Percentiles rank a stretch among this genome's conserved stretches.
phyloP scores from a whole-genome alignment of 2,329 filamentous ascomycete species.

The Cercospora canescens region DNA sequence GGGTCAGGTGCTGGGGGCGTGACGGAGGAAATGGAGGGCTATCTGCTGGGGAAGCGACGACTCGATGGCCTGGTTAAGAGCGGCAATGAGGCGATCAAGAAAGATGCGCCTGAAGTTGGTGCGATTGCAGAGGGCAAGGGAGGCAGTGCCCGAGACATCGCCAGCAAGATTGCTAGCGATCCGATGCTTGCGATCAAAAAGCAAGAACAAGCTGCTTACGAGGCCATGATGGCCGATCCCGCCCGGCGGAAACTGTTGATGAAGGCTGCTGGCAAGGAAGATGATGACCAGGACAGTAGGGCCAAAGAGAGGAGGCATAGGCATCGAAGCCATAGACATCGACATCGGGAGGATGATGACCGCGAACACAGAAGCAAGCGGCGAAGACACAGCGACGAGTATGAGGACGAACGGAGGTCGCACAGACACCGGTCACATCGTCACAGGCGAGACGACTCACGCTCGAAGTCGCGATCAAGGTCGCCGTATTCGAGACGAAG shows the following conservation, averaged over 20 bases:
- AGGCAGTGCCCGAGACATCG: constrained; percentile 75
- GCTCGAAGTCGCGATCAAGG: constrained; percentile 26
- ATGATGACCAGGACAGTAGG: constrained; percentile 29
- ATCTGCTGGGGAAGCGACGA: constrained; percentile 85
- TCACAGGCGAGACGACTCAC: constrained; percentile 22
- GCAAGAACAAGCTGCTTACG: constrained; percentile 61
- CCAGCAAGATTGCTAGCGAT: constrained; percentile 84
- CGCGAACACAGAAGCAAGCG: constrained; percentile 36
- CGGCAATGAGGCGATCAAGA: constrained; percentile 78
- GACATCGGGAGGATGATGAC: constrained; percentile 31
- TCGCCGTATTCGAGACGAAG: constrained; percentile 28
- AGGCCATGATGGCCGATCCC: constrained; percentile 75
- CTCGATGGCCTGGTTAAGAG: constrained; percentile 86
- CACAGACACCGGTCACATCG: constrained; percentile 33
- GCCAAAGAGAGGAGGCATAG: constrained; percentile 31
- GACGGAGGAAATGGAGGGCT: constrained; percentile 88
- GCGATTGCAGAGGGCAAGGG: constrained; percentile 63
- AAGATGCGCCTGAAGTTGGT: constrained; percentile 52
- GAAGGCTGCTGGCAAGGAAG: constrained; percentile 42
- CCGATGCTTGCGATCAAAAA: constrained; percentile 91
- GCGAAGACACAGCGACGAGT: constrained; percentile 35
- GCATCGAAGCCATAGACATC: constrained; percentile 30
- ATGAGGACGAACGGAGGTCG: constrained; percentile 34
- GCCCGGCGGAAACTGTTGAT: constrained; percentile 68
- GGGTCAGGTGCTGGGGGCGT: constrained; percentile 65